Conservation (phyloP, 768 basidiomycete genomes). For the Boletellus ananiceps region DNA sequence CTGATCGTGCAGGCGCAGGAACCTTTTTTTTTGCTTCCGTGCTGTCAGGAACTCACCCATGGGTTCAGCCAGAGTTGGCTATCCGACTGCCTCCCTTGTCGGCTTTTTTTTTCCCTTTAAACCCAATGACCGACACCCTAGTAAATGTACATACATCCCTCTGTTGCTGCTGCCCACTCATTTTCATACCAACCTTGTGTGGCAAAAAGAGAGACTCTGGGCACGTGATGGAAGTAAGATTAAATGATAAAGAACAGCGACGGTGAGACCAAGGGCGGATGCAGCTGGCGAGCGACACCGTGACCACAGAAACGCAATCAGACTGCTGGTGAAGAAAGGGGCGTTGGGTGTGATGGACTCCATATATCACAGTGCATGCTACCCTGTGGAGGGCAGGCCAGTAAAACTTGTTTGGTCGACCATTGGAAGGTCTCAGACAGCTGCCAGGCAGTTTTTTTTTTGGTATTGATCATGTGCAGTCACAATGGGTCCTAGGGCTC, state of each 20-base stretch:
- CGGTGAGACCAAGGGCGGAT: too few relatives aligned
- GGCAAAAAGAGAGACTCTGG: background rate
- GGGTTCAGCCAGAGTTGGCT: background rate
- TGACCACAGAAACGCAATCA: too few relatives aligned
- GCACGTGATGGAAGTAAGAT: too few relatives aligned
- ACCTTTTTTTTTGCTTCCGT: too few relatives aligned
- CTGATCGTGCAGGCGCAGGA: too few relatives aligned
- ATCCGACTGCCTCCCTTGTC: background rate
- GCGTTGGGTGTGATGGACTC: background rate
- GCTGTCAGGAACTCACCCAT: background rate
- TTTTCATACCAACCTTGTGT: background rate
- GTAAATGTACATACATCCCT: background rate
- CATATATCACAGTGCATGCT: slow-evolving; percentile 11
- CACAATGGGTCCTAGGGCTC: slow-evolving; percentile 8
- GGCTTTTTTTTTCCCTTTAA: background rate
- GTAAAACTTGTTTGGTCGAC: too few relatives aligned
- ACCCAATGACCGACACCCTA: slow-evolving; percentile 15
- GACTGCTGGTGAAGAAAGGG: background rate
- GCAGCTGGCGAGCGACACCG: too few relatives aligned
- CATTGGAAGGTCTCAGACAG: too few relatives aligned
- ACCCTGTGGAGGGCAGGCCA: slow-evolving; percentile 10
- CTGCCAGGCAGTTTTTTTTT: too few relatives aligned
- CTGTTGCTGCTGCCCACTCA: background rate
- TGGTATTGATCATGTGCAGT: slow-evolving; percentile 1
- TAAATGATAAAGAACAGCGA: too few relatives aligned